Evolutionary conservation across 768 basidiomycete species (phyloP).

Genomic region (Mycena alexandri): DNA sequence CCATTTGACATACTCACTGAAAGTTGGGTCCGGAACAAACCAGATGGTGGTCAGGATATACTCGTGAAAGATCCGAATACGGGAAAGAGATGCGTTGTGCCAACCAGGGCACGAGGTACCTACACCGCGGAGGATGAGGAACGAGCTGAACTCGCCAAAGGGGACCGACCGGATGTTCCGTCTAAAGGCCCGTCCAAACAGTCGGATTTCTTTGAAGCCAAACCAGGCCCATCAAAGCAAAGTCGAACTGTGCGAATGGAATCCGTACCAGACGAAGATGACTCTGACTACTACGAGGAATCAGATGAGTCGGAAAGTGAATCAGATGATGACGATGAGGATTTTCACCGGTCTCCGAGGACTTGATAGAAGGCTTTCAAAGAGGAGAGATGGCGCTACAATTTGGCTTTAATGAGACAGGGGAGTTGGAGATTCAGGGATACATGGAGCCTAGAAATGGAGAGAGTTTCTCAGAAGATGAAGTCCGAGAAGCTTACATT

Average conservation of each 20-base stretch:
- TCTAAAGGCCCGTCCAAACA: too few species aligned
- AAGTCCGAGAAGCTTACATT: not conserved
- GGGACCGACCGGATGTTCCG: too few species aligned
- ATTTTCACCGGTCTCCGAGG: not conserved
- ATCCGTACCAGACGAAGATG: not conserved
- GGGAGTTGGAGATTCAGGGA: conserved; percentile 15
- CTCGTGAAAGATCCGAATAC: not conserved
- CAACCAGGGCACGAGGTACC: not conserved
- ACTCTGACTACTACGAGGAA: not conserved
- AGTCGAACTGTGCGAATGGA: not conserved
- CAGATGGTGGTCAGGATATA: not conserved
- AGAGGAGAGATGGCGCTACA: not conserved
- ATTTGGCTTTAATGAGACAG: not conserved
- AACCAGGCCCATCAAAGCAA: too few species aligned
- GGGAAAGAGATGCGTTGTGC: not conserved
- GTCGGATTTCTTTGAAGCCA: not conserved
- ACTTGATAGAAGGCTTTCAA: not conserved
- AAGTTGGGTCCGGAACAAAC: conserved; percentile 35
- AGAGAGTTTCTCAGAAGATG: not conserved
- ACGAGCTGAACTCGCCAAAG: not conserved
- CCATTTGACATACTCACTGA: conserved; percentile 37
- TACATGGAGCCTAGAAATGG: not conserved
- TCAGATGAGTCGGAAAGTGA: not conserved
- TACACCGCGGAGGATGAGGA: not conserved
- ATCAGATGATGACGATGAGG: not conserved